Conservation (phyloP, 83 land plant species). For the Picea engelmannii region DNA sequence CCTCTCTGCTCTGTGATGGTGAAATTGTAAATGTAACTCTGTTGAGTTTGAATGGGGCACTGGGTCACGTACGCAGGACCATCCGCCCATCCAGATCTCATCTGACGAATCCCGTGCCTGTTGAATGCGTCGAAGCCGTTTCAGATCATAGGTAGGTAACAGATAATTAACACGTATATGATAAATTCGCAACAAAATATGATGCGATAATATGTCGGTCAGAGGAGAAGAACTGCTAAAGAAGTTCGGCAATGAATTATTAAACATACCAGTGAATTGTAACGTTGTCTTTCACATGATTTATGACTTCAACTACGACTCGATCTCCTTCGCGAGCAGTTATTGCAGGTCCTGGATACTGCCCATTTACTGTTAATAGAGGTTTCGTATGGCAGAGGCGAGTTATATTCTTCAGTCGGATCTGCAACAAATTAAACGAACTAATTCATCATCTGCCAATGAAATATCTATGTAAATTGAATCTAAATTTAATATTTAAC, state of each 20-base stretch:
- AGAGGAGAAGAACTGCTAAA: not conserved
- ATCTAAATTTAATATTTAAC: too few species aligned
- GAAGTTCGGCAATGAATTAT: not conserved
- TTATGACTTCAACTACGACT: slow-evolving; percentile 17
- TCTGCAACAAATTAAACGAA: slow-evolving; percentile 6
- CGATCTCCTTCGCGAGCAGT: slow-evolving; percentile 26
- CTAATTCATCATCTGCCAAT: not conserved
- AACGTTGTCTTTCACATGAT: slow-evolving; percentile 26
- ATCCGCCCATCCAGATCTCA: slow-evolving; percentile 4
- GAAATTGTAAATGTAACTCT: not conserved
- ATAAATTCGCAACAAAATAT: too few species aligned
- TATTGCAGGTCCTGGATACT: slow-evolving; percentile 32
- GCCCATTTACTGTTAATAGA: slow-evolving; percentile 32
- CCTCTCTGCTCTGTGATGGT: not conserved
- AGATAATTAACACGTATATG: not conserved
- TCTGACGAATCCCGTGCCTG: not conserved
- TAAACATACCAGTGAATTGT: slow-evolving; percentile 28
- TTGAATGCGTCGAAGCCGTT: not conserved
- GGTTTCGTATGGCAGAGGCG: too few species aligned
- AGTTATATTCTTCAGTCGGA: slow-evolving; percentile 18
- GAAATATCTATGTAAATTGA: not conserved
- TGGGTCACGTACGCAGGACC: not conserved
- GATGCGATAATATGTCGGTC: not conserved
- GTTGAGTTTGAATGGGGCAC: not conserved
- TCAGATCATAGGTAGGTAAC: too few species aligned